Evolutionary conservation across 768 basidiomycete genomes (phyloP), one percentile per base, ranked within the genome.

Genomic region (Cystofilobasidium macerans): DNA sequence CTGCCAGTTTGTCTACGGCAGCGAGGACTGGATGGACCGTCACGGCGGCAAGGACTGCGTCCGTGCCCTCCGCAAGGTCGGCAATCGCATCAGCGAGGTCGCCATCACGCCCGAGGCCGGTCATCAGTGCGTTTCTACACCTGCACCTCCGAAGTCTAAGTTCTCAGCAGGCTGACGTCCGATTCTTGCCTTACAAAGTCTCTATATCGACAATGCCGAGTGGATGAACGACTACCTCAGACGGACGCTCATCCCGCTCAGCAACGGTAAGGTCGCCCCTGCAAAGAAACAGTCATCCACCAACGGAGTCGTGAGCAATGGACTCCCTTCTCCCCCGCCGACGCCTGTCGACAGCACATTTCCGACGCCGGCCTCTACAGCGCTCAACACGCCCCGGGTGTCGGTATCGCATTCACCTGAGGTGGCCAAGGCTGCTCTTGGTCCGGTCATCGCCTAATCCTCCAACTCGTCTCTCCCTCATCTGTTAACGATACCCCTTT

Each of bases 11-110:
- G 47, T 45, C 0, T 67, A 67, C 33, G 65, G 65, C 11, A 59
- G 3, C 2, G 42, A 40, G 22, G 65, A 67, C 40, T 67, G 65
- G 65, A 67, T 67, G 65, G 65, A 67, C 47, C 32, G 13, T 1
- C 38, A 60, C 26, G 65, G 65, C 22, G 65, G 65, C 5, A 43
- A 54, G 16, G 65, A 67, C 14, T 47, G 42, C 14, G 65, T 67
- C 0, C 60, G 58, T 30, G 60, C 47, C 18, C 59, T 67, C 36
- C 35, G 58, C 20, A 30, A 22, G 22, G 32, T 22, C 33, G 65
- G 65, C 36, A 67, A 67, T 32, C 36, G 45, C 20, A 13, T 26
- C 24, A 38, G 51, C 32, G 53, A 60, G 48, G 60, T 61, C 16
- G 59, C 51, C 47, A 26, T 67, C 38, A 30, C 47, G 13, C 59